A percentile compares a stretch with the other conserved stretches of the same genome.
Evolutionary conservation across 371 early-diverging fungal species (phyloP).

Genomic region (Smittium culicis): DNA sequence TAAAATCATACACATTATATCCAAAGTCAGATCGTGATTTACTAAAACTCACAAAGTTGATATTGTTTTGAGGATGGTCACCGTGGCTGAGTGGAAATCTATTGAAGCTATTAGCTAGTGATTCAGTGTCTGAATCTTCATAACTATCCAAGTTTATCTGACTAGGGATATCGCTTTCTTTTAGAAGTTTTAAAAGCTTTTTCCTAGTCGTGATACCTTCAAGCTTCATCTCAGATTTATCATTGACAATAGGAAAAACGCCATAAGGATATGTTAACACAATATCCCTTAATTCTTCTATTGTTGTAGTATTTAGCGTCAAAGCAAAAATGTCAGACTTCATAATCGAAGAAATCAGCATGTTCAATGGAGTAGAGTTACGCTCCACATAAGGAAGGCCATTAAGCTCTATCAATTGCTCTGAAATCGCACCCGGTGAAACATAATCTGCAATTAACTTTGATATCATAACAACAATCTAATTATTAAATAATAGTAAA

Average conservation of each 20-base stretch:
- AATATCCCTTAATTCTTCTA: not conserved
- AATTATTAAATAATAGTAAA: not conserved
- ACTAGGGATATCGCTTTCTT: not conserved
- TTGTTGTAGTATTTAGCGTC: not conserved
- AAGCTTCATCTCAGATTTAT: slow-evolving; percentile 42
- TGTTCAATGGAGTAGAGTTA: slow-evolving; percentile 34
- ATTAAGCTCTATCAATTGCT: slow-evolving; percentile 65
- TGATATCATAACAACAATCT: slow-evolving; percentile 76
- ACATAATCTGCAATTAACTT: slow-evolving; percentile 77
- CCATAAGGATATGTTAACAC: slow-evolving; percentile 35
- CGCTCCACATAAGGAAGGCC: slow-evolving; percentile 81
- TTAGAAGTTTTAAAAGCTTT: not conserved
- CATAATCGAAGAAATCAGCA: not conserved
- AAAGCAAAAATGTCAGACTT: not conserved
- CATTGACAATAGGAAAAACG: slow-evolving; percentile 80
- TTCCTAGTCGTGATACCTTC: slow-evolving; percentile 29
- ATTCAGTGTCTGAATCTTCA: not conserved
- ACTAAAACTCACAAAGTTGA: slow-evolving; percentile 13
- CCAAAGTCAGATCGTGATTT: slow-evolving; percentile 19
- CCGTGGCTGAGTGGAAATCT: too few relatives aligned
- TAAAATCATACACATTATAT: slow-evolving; percentile 10
- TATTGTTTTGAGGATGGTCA: not conserved
- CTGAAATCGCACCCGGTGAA: slow-evolving; percentile 66
- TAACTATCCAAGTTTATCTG: not conserved
- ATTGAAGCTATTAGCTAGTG: not conserved